Evolutionary conservation across 768 basidiomycete species (phyloP), one percentile per base, ranked within the genome.

Genomic region (Pleurotus cornucopiae): DNA sequence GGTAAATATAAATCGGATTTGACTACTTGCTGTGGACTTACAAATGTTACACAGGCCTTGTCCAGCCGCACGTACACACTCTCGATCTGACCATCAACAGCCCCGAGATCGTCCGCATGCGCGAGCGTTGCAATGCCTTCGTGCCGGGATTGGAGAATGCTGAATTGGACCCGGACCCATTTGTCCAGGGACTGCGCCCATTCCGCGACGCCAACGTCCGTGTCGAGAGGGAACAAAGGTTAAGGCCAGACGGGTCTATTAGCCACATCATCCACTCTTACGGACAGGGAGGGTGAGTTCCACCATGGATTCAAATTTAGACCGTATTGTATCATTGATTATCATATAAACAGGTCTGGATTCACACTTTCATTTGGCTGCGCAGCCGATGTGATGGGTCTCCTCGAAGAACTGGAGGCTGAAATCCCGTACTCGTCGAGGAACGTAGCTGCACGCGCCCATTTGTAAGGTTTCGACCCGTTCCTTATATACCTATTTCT

Each of bases 141-240:
- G 58, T 66, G 38, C 64, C 67, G 1, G 65, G 61, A 14, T 56
- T 70, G 7, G 65, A 62, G 40, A 62, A 64, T 14, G 67, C 69
- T 5, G 58, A 65, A 38, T 59, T 63, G 14, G 69, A 70, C 53
- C 51, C 61, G 9, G 55, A 61, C 4, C 66, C 66, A 4, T 57
- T 70, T n/a, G 64, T 64, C 3, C 67, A 68, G 53, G 68, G 68
- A 16, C 60, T 69, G 9, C 64, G 68, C 7, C 68, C 68, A 16
- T 65, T 67, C 59, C 57, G 64, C 9, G 60, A 58, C 5, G 54
- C 57, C 23, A 69, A 67, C 37, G 69, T 70, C 25, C 58, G 67
- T 3, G 69, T 70, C 3, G 67, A 68, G 46, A 63, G 67, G 1
- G 69, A 70, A 51, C 46, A 58, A 18, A 60, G 64, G 2, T 7